Percentiles rank a stretch among this genome's conserved stretches.
Conservation (phyloP, 2,329 filamentous ascomycete species). For the Ceratocystis colombiana region DNA sequence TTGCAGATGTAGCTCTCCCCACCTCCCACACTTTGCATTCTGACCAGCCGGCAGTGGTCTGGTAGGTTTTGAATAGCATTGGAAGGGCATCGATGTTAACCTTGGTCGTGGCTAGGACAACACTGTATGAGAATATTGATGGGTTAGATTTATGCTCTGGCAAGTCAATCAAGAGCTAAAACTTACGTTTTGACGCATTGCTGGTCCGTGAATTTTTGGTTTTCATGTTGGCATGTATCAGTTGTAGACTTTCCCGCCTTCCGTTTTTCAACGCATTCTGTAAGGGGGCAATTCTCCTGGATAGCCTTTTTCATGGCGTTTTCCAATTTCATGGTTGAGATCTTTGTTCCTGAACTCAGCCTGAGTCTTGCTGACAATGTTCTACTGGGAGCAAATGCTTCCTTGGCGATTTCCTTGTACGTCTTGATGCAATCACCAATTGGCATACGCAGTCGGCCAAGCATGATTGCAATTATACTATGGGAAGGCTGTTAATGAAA, state of each 20-base stretch:
- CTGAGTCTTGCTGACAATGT: too few species aligned
- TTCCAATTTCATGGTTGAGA: background rate
- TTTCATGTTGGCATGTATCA: background rate
- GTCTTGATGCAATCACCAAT: background rate
- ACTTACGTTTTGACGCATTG: background rate
- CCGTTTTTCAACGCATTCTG: background rate
- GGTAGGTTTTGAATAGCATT: slow-evolving; percentile 30
- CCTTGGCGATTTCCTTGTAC: background rate
- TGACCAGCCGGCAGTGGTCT: slow-evolving; percentile 26
- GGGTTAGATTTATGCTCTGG: background rate
- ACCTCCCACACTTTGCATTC: slow-evolving; percentile 31
- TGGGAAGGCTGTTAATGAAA: background rate
- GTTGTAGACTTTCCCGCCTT: background rate
- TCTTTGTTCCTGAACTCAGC: background rate
- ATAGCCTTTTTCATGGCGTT: background rate
- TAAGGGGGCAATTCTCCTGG: background rate
- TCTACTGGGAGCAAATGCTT: background rate
- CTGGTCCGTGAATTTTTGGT: background rate
- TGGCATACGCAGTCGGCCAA: background rate
- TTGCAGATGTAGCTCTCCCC: slow-evolving; percentile 31
- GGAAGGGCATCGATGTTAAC: slow-evolving; percentile 23
- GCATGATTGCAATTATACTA: background rate
- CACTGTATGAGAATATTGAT: background rate
- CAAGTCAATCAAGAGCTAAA: background rate
- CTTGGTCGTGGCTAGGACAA: too few species aligned